Evolutionary conservation across 179 eudicot genomes (phyloP).

Genomic region (Beta lomatogona): DNA sequence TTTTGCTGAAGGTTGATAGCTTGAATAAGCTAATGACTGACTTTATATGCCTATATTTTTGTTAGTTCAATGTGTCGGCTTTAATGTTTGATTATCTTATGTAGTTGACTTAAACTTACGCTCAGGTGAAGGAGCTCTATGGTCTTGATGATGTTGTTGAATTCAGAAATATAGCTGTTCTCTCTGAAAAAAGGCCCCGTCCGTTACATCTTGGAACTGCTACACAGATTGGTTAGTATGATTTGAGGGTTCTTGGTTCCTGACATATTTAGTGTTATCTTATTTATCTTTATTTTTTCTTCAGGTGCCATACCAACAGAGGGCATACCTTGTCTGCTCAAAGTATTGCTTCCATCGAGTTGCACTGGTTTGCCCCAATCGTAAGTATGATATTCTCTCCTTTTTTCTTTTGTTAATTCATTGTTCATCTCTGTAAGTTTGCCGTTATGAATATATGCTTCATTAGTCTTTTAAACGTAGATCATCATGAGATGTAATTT

Average conservation of each 20-base stretch:
- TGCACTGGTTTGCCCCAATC: conserved; percentile 81
- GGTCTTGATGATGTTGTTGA: conserved; percentile 74
- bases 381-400: conserved; percentile 49
- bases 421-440: background rate
- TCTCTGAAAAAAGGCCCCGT: conserved; percentile 81
- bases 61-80: background rate
- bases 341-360: conserved; percentile 79
- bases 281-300: conserved; percentile 19
- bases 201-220: conserved; percentile 96
- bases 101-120: conserved; percentile 4
- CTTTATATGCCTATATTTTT: conserved; percentile 3
- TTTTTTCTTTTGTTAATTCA: background rate
- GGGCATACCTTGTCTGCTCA: conserved; percentile 90
- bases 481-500: conserved; percentile 6
- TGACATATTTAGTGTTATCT: background rate
- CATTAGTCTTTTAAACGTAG: background rate
- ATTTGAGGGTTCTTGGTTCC: background rate
- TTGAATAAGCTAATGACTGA: background rate
- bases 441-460: background rate
- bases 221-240: conserved; percentile 84
- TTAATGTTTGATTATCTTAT: background rate
- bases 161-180: conserved; percentile 82
- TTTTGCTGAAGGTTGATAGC: conserved; percentile 70
- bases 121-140: conserved; percentile 90
- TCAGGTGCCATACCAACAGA: conserved; percentile 96